These are phyloP conservation scores for Macrophomina pseudophaseolina DNA, from an alignment of 2,329 filamentous ascomycete species.

Conservation along the genomic window DNA sequence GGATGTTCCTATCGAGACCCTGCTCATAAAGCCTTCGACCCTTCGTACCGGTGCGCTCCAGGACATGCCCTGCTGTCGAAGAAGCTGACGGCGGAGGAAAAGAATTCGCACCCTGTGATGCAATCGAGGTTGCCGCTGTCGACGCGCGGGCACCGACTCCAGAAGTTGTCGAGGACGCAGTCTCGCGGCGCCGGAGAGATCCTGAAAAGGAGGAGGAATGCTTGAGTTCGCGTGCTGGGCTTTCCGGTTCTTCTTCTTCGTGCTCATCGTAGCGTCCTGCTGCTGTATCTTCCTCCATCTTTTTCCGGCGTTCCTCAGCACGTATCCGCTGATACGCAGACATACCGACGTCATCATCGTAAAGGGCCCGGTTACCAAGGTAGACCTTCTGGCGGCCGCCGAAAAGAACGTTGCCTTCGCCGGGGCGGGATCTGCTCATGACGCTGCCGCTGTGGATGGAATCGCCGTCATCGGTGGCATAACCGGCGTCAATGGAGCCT, in stretches of 20 bases:
- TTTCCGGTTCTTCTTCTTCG: slow-evolving; percentile 41
- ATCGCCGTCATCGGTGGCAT: slow-evolving; percentile 69
- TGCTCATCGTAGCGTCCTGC: slow-evolving; percentile 48
- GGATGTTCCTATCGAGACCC: slow-evolving; percentile 76
- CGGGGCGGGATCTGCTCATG: slow-evolving; percentile 82
- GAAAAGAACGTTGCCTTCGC: slow-evolving; percentile 90
- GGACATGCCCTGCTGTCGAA: not conserved
- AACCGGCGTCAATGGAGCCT: slow-evolving; percentile 58
- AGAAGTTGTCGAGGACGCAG: slow-evolving; percentile 82
- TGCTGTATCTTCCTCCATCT: slow-evolving; percentile 57
- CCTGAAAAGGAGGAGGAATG: slow-evolving; percentile 63
- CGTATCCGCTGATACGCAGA: slow-evolving; percentile 76
- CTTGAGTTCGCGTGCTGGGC: slow-evolving; percentile 45
- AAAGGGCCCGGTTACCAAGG: slow-evolving; percentile 74
- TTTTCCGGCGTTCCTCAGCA: slow-evolving; percentile 64
- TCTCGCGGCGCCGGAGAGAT: slow-evolving; percentile 79
- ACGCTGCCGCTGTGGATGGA: slow-evolving; percentile 68
- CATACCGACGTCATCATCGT: slow-evolving; percentile 83
- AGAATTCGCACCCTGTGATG: slow-evolving; percentile 65
- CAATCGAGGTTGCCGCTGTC: slow-evolving; percentile 85
- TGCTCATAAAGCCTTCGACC: slow-evolving; percentile 81
- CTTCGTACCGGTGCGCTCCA: slow-evolving; percentile 72
- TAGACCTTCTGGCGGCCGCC: slow-evolving; percentile 96
- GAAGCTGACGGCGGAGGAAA: slow-evolving; percentile 34
- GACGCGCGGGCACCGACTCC: slow-evolving; percentile 73